Base-by-base conservation (phyloP, 495 filamentous ascomycete species). In the Astrocystis sublimbata region DNA sequence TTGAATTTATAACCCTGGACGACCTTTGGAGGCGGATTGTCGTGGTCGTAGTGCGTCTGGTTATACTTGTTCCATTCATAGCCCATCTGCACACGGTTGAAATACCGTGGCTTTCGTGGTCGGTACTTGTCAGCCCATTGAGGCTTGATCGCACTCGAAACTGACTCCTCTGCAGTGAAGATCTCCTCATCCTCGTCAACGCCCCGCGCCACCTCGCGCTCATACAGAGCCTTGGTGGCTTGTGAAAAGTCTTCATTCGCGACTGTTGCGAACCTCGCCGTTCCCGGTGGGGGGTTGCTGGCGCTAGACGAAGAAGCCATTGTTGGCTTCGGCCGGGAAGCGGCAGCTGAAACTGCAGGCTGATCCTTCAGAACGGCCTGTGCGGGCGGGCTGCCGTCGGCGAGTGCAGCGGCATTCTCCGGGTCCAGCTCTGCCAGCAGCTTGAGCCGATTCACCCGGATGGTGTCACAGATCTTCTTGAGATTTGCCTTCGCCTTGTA, bases 21-120 rank as follows among this genome's bases (percentile, higher is more conserved):
- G 21, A 98, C 94, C 75, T 97, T 96, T 13, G 94, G 94, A 2
- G 94, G 94, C 6, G 94, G 94, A 67, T 99, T 97, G 69, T 98
- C 96, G 73, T 97, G 93, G 70, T 98, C 96, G 77, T 99, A 99
- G 78, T 99, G 94, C 2, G 94, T 99, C 75, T 99, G 94, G 68
- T 99, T 99, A 81, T 99, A 99, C 72, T 99, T 99, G 73, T 99
- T 99, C 94, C 94, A 99, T 72, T 99, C 94, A 75, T 97, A 99
- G 41, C 94, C 94, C 91, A 97, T 98, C 75, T 97, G 92, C 41
- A 97, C 93, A 21, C 94, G 88, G 71, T 98, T 98, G 83, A 99
- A 98, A 77, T 98, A 98, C 31, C 91, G 85, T 9, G 94, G 96
- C 77, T 98, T 97, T 53, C 94, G 84, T 23, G 96, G 93, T 15